Percentiles rank a stretch among this genome's conserved stretches.
phyloP scores from a whole-genome alignment of 176 grass and related monocot species.

The Leersia perrieri region DNA sequence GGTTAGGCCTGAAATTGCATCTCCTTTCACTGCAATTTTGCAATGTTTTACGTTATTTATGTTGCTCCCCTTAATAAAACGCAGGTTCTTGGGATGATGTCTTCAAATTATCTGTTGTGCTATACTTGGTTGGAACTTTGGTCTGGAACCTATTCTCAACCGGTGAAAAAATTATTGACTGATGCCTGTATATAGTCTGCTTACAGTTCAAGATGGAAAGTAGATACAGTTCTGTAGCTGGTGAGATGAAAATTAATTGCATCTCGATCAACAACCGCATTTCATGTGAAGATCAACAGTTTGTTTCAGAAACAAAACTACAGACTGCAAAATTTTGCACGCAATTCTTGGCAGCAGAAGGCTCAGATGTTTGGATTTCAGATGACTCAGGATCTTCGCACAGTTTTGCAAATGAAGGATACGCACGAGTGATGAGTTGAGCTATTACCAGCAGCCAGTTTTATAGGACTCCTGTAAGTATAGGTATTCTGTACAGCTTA shows the following conservation, averaged over 20 bases:
- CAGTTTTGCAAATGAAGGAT: neutral
- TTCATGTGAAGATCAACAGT: constrained; percentile 19
- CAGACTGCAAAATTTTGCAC: neutral
- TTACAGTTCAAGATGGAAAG: constrained; percentile 8
- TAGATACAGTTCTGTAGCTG: neutral
- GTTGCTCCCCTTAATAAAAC: constrained; percentile 6
- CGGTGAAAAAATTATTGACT: constrained; percentile 91
- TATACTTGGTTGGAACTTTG: constrained; percentile 83
- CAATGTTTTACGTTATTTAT: neutral
- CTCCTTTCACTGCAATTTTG: neutral
- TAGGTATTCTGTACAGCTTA: constrained; percentile 39
- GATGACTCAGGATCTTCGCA: neutral
- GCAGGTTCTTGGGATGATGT: constrained; percentile 96
- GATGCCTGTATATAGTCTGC: constrained; percentile 37
- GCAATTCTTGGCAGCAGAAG: neutral
- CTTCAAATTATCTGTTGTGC: constrained; percentile 71
- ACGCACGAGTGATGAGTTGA: constrained; percentile 21
- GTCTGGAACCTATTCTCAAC: constrained; percentile 94
- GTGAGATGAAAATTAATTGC: neutral
- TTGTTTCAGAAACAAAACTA: neutral
- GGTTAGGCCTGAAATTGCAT: constrained; percentile 37
- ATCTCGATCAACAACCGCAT: neutral
- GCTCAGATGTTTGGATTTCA: neutral
- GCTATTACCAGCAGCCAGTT: neutral
- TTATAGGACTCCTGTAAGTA: constrained; percentile 20